Conservation (phyloP, 257 asterid genomes). For the Apocynum venetum region DNA sequence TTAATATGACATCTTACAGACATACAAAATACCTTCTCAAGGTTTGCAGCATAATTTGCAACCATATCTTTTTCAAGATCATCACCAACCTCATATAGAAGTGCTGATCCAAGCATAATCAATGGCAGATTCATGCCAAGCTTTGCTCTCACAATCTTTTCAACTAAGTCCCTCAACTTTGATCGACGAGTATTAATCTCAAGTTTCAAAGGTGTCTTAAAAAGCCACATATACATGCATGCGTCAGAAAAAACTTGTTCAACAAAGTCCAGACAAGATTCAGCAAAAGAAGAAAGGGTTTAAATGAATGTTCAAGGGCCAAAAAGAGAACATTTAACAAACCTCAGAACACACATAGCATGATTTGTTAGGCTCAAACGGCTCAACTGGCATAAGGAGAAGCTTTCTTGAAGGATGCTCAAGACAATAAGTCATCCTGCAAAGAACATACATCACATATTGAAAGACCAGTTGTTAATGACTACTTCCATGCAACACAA, state of each 20-base stretch:
- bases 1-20: constrained; percentile 3
- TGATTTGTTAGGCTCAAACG: constrained; percentile 82
- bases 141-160: constrained; percentile 79
- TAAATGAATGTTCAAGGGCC: not conserved
- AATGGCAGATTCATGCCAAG: constrained; percentile 90
- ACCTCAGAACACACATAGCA: constrained; percentile 99
- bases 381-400: constrained; percentile 95
- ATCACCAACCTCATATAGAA: constrained; percentile 95
- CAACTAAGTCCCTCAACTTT: constrained; percentile 86
- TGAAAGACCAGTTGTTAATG: constrained; percentile 1
- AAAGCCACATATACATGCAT: constrained; percentile 24
- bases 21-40: constrained; percentile 65
- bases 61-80: constrained; percentile 90
- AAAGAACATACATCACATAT: constrained; percentile 15
- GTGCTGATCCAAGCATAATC: constrained; percentile 82
- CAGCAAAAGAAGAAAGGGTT: constrained; percentile 1
- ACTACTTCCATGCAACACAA: not conserved
- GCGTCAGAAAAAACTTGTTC: constrained; percentile 15
- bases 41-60: constrained; percentile 81
- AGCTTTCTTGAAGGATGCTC: constrained; percentile 88
- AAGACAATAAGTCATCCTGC: constrained; percentile 98
- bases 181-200: constrained; percentile 74
- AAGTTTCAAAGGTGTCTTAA: constrained; percentile 84
- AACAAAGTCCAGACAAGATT: constrained; percentile 10
- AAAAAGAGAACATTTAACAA: constrained; percentile 10